Percentiles rank a stretch among this genome's conserved stretches.
phyloP scores from a whole-genome alignment of 495 filamentous ascomycete genomes.

The Hyaloscypha hepaticicola region DNA sequence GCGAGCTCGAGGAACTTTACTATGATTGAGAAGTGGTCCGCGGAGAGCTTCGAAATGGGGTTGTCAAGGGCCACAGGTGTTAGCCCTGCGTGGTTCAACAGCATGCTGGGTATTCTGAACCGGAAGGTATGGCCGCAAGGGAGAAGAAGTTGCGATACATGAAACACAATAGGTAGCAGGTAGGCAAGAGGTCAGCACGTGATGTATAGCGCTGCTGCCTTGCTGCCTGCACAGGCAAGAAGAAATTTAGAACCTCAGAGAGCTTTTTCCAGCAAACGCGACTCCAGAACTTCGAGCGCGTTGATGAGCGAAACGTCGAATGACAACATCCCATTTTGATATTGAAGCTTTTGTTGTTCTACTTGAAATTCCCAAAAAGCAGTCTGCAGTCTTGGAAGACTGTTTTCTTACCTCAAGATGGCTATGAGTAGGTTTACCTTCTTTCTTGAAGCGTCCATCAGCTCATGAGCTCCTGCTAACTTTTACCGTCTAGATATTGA shows the following conservation, averaged over 20 bases:
- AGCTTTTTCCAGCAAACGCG: constrained; percentile 25
- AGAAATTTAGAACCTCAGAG: constrained; percentile 10
- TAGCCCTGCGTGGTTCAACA: too few relatives aligned
- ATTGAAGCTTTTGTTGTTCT: constrained; percentile 1
- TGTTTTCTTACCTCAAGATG: constrained; percentile 27
- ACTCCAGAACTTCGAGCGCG: constrained; percentile 20
- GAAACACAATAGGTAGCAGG: not conserved
- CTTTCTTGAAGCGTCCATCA: not conserved
- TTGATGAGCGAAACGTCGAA: constrained; percentile 11
- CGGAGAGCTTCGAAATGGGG: not conserved
- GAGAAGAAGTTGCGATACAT: not conserved
- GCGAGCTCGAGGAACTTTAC: not conserved
- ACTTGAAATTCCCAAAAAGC: not conserved
- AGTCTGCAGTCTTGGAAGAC: constrained; percentile 16
- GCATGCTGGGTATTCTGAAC: too few relatives aligned
- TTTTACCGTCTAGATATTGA: constrained; percentile 57
- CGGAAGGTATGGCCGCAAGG: not conserved
- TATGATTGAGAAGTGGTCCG: not conserved
- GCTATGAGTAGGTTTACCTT: constrained; percentile 33
- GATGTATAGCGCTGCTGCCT: constrained; percentile 1
- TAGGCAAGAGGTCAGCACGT: not conserved
- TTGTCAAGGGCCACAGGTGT: too few relatives aligned
- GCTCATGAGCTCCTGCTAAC: constrained; percentile 38
- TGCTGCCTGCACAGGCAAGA: constrained; percentile 4
- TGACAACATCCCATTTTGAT: not conserved